These are phyloP conservation scores for Uronychia binucleata DNA, from an alignment of 73 alveolate species.

Conservation along the genomic window DNA sequence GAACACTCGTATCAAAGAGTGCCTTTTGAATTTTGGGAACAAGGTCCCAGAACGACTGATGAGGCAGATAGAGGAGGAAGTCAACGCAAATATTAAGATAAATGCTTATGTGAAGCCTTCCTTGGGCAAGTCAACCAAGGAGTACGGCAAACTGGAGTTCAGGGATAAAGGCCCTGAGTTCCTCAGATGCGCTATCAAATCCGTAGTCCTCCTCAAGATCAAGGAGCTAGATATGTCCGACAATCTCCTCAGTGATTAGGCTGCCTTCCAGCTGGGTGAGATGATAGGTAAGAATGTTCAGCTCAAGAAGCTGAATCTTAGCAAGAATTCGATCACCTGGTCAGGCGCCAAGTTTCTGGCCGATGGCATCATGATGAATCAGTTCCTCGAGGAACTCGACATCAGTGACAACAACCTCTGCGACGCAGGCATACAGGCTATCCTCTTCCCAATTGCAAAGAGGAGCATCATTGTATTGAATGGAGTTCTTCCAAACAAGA, in stretches of 20 bases:
- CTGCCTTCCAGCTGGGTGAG: background rate
- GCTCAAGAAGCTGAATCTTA: background rate
- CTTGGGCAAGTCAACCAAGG: background rate
- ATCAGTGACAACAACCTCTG: background rate
- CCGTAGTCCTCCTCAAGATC: background rate
- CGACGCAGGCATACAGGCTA: background rate
- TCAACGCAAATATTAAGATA: background rate
- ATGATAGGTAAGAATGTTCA: background rate
- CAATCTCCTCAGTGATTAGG: background rate
- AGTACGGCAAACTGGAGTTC: conserved; percentile 5
- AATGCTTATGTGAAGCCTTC: background rate
- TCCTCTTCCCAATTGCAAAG: background rate
- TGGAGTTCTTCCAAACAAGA: background rate
- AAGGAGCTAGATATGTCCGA: background rate
- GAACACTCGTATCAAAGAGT: background rate
- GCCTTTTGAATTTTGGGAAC: conserved; percentile 3
- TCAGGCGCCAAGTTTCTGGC: background rate
- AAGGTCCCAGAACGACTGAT: background rate
- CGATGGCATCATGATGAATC: background rate
- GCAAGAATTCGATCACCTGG: background rate
- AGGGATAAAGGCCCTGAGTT: conserved; percentile 12
- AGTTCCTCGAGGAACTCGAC: background rate
- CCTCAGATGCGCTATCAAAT: background rate
- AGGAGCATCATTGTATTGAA: background rate
- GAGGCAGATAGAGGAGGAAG: background rate